These are phyloP conservation scores for Astragalus glycyphyllos DNA, from an alignment of 306 rosid genomes.

Conservation along the genomic window DNA sequence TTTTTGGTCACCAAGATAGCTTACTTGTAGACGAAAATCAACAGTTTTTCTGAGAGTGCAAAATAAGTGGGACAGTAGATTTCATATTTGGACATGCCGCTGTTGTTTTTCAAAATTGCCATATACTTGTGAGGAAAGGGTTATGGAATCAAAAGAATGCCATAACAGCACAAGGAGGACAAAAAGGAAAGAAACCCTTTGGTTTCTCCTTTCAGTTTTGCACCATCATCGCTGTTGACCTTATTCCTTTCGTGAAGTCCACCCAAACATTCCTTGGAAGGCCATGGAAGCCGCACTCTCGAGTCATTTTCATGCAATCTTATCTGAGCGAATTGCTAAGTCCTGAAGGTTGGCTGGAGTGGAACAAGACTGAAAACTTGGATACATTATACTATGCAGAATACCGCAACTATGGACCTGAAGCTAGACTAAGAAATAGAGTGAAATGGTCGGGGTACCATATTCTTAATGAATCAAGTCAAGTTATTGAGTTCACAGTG, in stretches of 20 bases:
- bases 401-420: slow-evolving; percentile 66
- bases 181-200: slow-evolving; percentile 37
- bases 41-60: slow-evolving; percentile 78
- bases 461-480: slow-evolving; percentile 46
- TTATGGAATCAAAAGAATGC: slow-evolving; percentile 68
- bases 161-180: slow-evolving; percentile 70
- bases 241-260: slow-evolving; percentile 35
- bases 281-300: slow-evolving; percentile 74
- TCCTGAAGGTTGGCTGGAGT: slow-evolving; percentile 83
- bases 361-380: slow-evolving; percentile 57
- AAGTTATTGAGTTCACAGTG: slow-evolving; percentile 65
- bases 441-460: slow-evolving; percentile 72
- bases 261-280: slow-evolving; percentile 69
- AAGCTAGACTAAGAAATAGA: slow-evolving; percentile 47
- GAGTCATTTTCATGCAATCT: slow-evolving; percentile 60
- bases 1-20: slow-evolving; percentile 70
- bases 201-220: slow-evolving; percentile 83
- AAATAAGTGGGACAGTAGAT: slow-evolving; percentile 73
- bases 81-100: slow-evolving; percentile 71
- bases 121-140: slow-evolving; percentile 55
- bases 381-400: slow-evolving; percentile 67
- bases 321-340: slow-evolving; percentile 54
- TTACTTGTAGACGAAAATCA: slow-evolving; percentile 73
- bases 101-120: slow-evolving; percentile 74
- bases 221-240: slow-evolving; percentile 67